Percentiles rank a stretch among this genome's conserved stretches.
Evolutionary conservation across 768 basidiomycete genomes (phyloP).

Genomic region (Clitopilus hobsonii): DNA sequence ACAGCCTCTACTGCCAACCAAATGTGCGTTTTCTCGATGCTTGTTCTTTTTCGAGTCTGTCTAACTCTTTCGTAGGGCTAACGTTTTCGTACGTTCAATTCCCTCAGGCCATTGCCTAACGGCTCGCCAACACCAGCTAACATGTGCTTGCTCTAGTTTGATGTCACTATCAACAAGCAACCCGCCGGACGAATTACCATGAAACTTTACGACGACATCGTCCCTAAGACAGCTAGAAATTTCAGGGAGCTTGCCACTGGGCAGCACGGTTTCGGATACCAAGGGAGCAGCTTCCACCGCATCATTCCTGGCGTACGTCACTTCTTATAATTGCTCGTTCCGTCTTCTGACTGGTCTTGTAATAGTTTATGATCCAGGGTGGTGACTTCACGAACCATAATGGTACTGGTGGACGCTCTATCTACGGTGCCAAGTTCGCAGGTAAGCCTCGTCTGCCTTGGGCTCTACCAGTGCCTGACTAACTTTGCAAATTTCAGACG

Average conservation of each 20-base stretch:
- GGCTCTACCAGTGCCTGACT: not conserved
- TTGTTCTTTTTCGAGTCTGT: slow-evolving; percentile 2
- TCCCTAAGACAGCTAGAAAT: slow-evolving; percentile 78
- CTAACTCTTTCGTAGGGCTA: slow-evolving; percentile 22
- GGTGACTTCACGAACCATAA: slow-evolving; percentile 79
- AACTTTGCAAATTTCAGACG: slow-evolving; percentile 34
- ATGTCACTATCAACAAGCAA: slow-evolving; percentile 54
- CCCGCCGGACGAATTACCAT: slow-evolving; percentile 73
- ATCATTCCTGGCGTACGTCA: slow-evolving; percentile 44
- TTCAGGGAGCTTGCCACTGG: slow-evolving; percentile 78
- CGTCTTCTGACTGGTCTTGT: no score
- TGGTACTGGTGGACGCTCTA: slow-evolving; percentile 81
- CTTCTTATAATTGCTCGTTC: not conserved
- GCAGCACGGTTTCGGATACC: slow-evolving; percentile 68
- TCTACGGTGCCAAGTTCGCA: slow-evolving; percentile 77
- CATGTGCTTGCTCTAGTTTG: slow-evolving; percentile 40
- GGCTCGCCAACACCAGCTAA: not conserved
- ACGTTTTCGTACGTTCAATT: slow-evolving; percentile 30
- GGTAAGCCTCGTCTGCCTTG: slow-evolving; percentile 34
- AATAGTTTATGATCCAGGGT: slow-evolving; percentile 79
- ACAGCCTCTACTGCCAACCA: slow-evolving; percentile 36
- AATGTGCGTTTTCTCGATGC: slow-evolving; percentile 27
- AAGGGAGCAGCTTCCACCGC: slow-evolving; percentile 65
- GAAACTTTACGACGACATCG: slow-evolving; percentile 76
- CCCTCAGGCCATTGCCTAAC: not conserved